Percentiles rank a stretch among this genome's conserved stretches.
These are phyloP conservation scores for Lachnellula subtilissima DNA, from an alignment of 2,329 filamentous ascomycete species.

Conservation along the genomic window DNA sequence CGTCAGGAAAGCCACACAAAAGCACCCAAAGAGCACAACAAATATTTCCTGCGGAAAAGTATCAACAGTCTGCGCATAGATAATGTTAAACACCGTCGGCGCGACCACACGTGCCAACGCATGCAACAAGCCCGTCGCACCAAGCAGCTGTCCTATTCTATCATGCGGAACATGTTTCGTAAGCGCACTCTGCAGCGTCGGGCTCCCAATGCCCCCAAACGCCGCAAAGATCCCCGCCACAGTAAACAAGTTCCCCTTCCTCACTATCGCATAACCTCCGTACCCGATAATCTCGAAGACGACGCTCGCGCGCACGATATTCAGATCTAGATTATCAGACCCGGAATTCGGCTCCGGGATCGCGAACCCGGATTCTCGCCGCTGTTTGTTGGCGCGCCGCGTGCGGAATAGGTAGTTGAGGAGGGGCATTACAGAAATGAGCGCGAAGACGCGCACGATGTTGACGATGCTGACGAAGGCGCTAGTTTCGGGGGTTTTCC, in stretches of 20 bases:
- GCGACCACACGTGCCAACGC: conserved; percentile 73
- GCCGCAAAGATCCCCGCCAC: conserved; percentile 67
- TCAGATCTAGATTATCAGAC: conserved; percentile 72
- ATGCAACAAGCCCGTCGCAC: conserved; percentile 81
- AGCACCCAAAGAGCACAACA: conserved; percentile 63
- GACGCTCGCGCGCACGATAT: conserved; percentile 69
- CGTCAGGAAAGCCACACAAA: conserved; percentile 59
- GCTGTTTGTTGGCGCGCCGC: conserved; percentile 23
- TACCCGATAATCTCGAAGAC: conserved; percentile 73
- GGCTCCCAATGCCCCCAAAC: conserved; percentile 78
- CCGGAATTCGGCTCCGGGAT: conserved; percentile 44
- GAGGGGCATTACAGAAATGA: conserved; percentile 70
- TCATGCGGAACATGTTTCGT: conserved; percentile 89
- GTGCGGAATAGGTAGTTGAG: conserved; percentile 70
- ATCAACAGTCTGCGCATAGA: conserved; percentile 78
- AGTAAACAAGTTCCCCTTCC: conserved; percentile 60
- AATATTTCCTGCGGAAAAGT: conserved; percentile 80
- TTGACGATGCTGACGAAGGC: conserved; percentile 79
- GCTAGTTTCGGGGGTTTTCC: conserved; percentile 76
- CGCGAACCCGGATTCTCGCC: conserved; percentile 57
- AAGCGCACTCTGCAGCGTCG: conserved; percentile 75
- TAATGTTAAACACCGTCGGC: conserved; percentile 77
- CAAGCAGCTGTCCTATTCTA: conserved; percentile 79
- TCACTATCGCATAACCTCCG: conserved; percentile 66
- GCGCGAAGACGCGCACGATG: conserved; percentile 64